phyloP scores from a whole-genome alignment of 2,329 filamentous ascomycete species.

The Ciborinia camelliae region DNA sequence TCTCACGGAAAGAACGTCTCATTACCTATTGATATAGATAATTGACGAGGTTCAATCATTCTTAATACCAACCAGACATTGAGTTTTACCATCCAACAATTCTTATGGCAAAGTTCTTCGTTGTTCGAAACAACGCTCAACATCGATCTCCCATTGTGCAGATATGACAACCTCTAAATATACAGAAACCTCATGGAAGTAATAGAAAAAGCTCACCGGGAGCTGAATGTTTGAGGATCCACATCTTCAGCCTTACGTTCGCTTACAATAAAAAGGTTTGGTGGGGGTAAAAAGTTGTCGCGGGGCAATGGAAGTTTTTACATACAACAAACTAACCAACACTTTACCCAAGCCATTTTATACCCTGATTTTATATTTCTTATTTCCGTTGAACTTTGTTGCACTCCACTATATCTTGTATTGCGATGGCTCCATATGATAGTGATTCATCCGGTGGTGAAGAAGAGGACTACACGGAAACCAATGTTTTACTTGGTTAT shows the following conservation, averaged over 20 bases:
- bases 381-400: background rate
- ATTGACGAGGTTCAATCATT: too few species aligned
- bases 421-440: slow-evolving; percentile 71
- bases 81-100: too few species aligned
- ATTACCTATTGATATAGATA: too few species aligned
- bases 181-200: too few species aligned
- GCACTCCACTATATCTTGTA: background rate
- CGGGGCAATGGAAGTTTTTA: slow-evolving; percentile 18
- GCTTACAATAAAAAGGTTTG: slow-evolving; percentile 22
- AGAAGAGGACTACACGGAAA: slow-evolving; percentile 68
- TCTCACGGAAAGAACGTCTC: too few species aligned
- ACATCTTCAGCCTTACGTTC: slow-evolving; percentile 25
- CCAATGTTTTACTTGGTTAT: slow-evolving; percentile 87
- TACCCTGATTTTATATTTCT: background rate
- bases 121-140: too few species aligned
- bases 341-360: background rate
- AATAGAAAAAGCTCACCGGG: background rate
- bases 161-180: too few species aligned
- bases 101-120: too few species aligned
- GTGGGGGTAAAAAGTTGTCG: slow-evolving; percentile 16
- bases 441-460: slow-evolving; percentile 76
- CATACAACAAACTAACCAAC: background rate
- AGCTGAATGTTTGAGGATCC: background rate
- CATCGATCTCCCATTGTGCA: too few species aligned
- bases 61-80: too few species aligned